Base-by-base conservation (phyloP, 2,329 filamentous ascomycete genomes). In the Pestalotiopsis sp. region DNA sequence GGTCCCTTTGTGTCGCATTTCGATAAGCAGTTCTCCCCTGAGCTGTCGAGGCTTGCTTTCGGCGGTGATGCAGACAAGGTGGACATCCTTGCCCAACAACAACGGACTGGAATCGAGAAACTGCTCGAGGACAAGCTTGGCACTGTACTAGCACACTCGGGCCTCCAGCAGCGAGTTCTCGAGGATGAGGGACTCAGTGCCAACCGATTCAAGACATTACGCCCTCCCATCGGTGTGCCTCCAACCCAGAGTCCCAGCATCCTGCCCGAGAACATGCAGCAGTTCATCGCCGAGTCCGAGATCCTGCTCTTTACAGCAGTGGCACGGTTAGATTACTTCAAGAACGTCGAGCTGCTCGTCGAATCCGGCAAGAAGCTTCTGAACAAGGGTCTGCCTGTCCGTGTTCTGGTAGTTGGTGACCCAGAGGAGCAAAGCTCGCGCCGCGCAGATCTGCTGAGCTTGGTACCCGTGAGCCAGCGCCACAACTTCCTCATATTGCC, bases 1-100 rank as follows among this genome's bases (percentile, higher is more conserved):
- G 66, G 66, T 11, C 66, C 66, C 20, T 67, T 67, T 49, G 66
- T 67, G 5, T 67, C 66, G 17, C 58, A 67, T 58, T 67, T 67
- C 25, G 62, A 38, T 23, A 20, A 67, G 20, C 13, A 57, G 9
- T 67, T 67, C 59, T 62, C 66, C 14, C 39, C 39, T 56, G 25
- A 49, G 13, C 45, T 67, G 7, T 41, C 66, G 4, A 39, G 58
- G 41, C 57, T 67, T 20, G 66, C 66, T 14, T 67, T 67, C 56
- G 66, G 66, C 12, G 66, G 66, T 14, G 58, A 67, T 41, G 25
- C 66, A 14, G 25, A 52, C 58, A 67, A 67, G 58, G 59, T 67
- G 14, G 58, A 31, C 14, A 25, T 67, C 61, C 59, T 67, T 11
- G 66, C 62, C 9, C 57, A 67, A 56, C 66, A 67, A 25, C 66